Conservation (phyloP, 306 rosid species). For the Astragalus membranaceus region DNA sequence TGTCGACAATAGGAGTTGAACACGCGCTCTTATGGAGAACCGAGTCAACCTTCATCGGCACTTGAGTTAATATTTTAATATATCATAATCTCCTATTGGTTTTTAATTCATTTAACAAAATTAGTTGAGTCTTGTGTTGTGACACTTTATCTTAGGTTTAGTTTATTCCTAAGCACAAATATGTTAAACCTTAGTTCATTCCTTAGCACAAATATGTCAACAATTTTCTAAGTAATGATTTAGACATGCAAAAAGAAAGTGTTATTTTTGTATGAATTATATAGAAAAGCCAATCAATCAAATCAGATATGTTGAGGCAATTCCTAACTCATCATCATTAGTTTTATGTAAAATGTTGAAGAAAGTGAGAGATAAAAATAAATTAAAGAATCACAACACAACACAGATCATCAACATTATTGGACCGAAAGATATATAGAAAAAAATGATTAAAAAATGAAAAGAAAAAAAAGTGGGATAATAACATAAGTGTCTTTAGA, state of each 20-base stretch:
- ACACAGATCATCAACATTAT: too few relatives aligned
- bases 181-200: not conserved
- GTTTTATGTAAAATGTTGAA: not conserved
- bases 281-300: slow-evolving; percentile 1
- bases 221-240: not conserved
- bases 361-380: not conserved
- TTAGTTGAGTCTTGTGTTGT: not conserved
- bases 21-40: too few relatives aligned
- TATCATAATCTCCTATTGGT: not conserved
- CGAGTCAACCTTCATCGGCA: too few relatives aligned
- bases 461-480: not conserved
- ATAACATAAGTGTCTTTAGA: not conserved
- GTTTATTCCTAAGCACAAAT: slow-evolving; percentile 2
- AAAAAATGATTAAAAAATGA: not conserved
- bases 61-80: not conserved
- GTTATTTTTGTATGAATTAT: slow-evolving; percentile 7
- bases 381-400: not conserved
- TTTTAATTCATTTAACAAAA: not conserved
- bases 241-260: not conserved
- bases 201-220: not conserved
- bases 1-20: too few relatives aligned
- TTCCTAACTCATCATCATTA: slow-evolving; percentile 15
- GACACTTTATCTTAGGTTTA: not conserved
- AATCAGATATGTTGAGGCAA: slow-evolving; percentile 3
- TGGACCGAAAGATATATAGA: slow-evolving; percentile 12